These are phyloP conservation scores for Pleomassaria siparia DNA, from an alignment of 2,329 filamentous ascomycete species.

Conservation along the genomic window DNA sequence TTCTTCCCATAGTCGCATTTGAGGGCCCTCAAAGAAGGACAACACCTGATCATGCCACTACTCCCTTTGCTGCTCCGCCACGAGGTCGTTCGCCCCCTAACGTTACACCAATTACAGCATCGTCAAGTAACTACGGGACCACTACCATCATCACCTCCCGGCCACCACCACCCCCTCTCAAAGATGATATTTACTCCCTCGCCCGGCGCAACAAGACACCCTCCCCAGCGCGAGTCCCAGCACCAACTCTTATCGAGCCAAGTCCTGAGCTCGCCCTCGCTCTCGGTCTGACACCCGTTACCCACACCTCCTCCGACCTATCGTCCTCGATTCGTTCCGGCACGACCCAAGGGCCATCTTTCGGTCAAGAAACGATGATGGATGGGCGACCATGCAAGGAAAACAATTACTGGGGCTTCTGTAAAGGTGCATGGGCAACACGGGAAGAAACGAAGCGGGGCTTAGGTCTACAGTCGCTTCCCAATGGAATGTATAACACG, in stretches of 20 bases:
- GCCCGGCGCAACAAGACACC: not conserved
- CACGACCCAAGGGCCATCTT: slow-evolving; percentile 21
- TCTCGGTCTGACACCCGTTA: slow-evolving; percentile 13
- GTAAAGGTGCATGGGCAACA: slow-evolving; percentile 43
- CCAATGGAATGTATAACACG: slow-evolving; percentile 39
- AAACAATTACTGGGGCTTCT: slow-evolving; percentile 47
- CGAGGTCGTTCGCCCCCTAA: not conserved
- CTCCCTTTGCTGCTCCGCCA: slow-evolving; percentile 1
- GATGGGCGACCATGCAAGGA: slow-evolving; percentile 40
- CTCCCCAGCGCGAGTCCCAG: slow-evolving; percentile 6
- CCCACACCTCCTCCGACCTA: slow-evolving; percentile 4
- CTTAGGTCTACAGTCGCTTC: slow-evolving; percentile 29
- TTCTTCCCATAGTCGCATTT: slow-evolving; percentile 1
- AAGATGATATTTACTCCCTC: not conserved
- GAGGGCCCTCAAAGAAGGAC: not conserved
- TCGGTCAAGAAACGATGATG: slow-evolving; percentile 31
- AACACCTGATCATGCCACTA: not conserved
- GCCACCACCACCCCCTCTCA: not conserved
- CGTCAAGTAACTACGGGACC: not conserved
- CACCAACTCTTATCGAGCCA: no score
- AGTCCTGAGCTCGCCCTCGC: no score
- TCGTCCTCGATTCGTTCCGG: slow-evolving; percentile 15
- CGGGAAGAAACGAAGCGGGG: slow-evolving; percentile 40
- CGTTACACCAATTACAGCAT: slow-evolving; percentile 3
- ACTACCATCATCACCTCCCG: slow-evolving; percentile 1